These are phyloP conservation scores for Evernia prunastri DNA, from an alignment of 495 filamentous ascomycete species.

Conservation along the genomic window DNA sequence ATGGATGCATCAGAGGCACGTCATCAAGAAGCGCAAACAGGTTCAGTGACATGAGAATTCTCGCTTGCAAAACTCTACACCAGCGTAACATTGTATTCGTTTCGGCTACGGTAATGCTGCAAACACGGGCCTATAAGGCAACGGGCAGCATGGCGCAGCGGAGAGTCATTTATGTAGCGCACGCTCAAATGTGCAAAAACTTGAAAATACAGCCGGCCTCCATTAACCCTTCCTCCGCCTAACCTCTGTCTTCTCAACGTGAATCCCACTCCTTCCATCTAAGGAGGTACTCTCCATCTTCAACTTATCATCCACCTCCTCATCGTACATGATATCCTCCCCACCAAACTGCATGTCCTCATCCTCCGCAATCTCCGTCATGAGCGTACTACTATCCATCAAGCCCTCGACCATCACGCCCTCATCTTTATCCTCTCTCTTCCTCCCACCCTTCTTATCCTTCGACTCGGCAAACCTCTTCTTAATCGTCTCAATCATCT, in stretches of 20 bases:
- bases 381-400: constrained; percentile 23
- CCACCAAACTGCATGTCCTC: constrained; percentile 31
- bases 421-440: constrained; percentile 32
- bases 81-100: neutral
- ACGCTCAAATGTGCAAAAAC: neutral
- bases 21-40: constrained; percentile 41
- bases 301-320: neutral
- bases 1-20: constrained; percentile 73
- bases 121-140: neutral
- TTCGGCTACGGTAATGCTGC: neutral
- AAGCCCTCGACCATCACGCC: constrained; percentile 27
- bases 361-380: constrained; percentile 20
- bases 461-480: constrained; percentile 66
- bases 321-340: constrained; percentile 5
- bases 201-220: neutral
- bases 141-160: neutral
- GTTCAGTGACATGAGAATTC: neutral
- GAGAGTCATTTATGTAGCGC: neutral
- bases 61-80: neutral
- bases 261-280: constrained; percentile 13
- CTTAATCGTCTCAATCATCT: constrained; percentile 88
- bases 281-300: neutral
- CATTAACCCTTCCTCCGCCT: constrained; percentile 17
- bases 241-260: constrained; percentile 24
- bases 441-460: constrained; percentile 16